Evolutionary conservation across 192 early-diverging fungal genomes (phyloP).

Genomic region (Backusella liffmaniae): DNA sequence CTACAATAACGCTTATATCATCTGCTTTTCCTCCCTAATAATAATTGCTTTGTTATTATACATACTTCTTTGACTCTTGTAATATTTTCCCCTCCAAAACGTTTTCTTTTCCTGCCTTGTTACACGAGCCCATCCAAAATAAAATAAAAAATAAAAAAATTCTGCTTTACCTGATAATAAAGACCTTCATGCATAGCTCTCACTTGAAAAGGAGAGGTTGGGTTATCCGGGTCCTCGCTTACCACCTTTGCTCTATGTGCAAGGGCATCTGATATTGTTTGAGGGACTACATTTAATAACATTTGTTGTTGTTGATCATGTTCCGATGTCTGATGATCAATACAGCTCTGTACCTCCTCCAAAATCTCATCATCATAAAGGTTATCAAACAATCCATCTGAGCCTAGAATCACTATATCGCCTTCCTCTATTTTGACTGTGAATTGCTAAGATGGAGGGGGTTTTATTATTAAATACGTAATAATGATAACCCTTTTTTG

Average conservation of each 20-base stretch:
- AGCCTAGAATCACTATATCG: slow-evolving; percentile 90
- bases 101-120: background rate
- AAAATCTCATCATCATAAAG: slow-evolving; percentile 97
- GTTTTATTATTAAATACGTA: background rate
- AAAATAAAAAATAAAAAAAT: background rate
- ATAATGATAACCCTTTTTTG: background rate
- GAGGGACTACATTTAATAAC: slow-evolving; percentile 57
- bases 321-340: slow-evolving; percentile 28
- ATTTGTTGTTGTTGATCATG: slow-evolving; percentile 20
- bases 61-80: background rate
- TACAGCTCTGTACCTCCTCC: slow-evolving; percentile 68
- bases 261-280: slow-evolving; percentile 76
- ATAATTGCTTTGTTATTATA: slow-evolving; percentile 25
- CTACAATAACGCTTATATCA: slow-evolving; percentile 88
- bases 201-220: slow-evolving; percentile 86
- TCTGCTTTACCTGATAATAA: slow-evolving; percentile 36
- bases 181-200: slow-evolving; percentile 91
- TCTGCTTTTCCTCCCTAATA: slow-evolving; percentile 94
- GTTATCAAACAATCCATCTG: slow-evolving; percentile 97
- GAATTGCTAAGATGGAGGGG: slow-evolving; percentile 42
- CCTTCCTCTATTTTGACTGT: slow-evolving; percentile 84
- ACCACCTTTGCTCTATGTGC: slow-evolving; percentile 73
- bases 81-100: slow-evolving; percentile 25
- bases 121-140: no score
- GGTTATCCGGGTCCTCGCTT: slow-evolving; percentile 75